Conservation (phyloP, 1,284 basidiomycete species). For the Ganoderma resinaceum region DNA sequence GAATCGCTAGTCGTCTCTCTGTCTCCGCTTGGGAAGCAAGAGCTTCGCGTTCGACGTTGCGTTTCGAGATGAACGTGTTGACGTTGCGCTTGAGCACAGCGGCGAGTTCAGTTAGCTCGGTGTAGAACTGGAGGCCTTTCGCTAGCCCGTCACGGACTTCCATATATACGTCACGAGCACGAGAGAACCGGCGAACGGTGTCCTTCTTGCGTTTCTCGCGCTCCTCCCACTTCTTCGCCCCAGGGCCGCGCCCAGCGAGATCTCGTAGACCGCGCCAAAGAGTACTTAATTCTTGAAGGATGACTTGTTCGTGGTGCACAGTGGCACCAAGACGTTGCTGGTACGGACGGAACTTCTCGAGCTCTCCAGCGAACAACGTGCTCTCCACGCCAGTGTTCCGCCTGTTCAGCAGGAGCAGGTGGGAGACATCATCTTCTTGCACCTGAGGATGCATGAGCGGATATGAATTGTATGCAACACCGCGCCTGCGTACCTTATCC, state of each 20-base stretch:
- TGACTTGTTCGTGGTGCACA: conserved; percentile 76
- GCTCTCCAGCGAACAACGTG: conserved; percentile 88
- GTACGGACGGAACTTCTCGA: conserved; percentile 95
- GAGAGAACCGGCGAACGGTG: conserved; percentile 72
- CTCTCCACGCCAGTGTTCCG: conserved; percentile 87
- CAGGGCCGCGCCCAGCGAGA: conserved; percentile 71
- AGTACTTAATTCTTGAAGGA: conserved; percentile 73
- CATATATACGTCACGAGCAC: conserved; percentile 83
- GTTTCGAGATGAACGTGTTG: conserved; percentile 65
- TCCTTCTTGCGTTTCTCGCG: conserved; percentile 82
- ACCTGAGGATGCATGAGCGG: conserved; percentile 56
- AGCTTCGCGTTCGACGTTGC: conserved; percentile 77
- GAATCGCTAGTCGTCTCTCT: conserved; percentile 61
- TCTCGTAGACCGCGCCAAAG: conserved; percentile 80
- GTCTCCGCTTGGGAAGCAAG: conserved; percentile 77
- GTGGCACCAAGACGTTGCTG: conserved; percentile 84
- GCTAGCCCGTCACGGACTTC: conserved; percentile 87
- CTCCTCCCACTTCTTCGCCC: conserved; percentile 82
- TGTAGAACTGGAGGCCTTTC: conserved; percentile 92
- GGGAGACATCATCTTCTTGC: conserved; percentile 96
- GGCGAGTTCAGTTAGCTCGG: conserved; percentile 77
- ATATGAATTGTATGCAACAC: background rate
- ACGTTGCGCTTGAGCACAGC: conserved; percentile 67
- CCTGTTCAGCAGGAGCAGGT: conserved; percentile 91
- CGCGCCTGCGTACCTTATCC: conserved; percentile 71